These are phyloP conservation scores for Aspergillus hortae DNA, from an alignment of 2,329 filamentous ascomycete genomes.

Conservation along the genomic window DNA sequence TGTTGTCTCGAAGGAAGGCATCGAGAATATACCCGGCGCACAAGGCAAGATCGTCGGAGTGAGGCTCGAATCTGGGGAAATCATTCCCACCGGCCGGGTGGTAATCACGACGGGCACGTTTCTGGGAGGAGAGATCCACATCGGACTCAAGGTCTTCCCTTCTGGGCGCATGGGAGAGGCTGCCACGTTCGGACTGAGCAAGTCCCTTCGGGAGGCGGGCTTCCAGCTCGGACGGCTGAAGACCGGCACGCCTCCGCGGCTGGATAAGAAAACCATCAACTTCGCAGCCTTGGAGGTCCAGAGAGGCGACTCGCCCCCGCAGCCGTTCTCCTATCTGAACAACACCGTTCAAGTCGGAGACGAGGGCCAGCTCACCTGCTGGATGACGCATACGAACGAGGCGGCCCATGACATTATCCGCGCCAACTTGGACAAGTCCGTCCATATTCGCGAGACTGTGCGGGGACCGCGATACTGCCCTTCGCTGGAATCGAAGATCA, in stretches of 20 bases:
- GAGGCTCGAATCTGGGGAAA: slow-evolving; percentile 78
- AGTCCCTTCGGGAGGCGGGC: slow-evolving; percentile 80
- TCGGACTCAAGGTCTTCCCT: slow-evolving; percentile 78
- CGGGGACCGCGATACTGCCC: slow-evolving; percentile 94
- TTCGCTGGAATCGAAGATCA: slow-evolving; percentile 89
- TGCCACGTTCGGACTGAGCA: slow-evolving; percentile 87
- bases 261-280: slow-evolving; percentile 79
- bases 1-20: slow-evolving; percentile 60
- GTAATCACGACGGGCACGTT: slow-evolving; percentile 97
- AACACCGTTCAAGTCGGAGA: slow-evolving; percentile 64
- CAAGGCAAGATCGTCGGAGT: slow-evolving; percentile 79
- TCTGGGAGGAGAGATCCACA: slow-evolving; percentile 91
- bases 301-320: slow-evolving; percentile 76
- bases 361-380: slow-evolving; percentile 77
- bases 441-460: slow-evolving; percentile 93
- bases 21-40: slow-evolving; percentile 46
- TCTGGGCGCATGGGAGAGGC: slow-evolving; percentile 92
- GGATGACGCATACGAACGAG: slow-evolving; percentile 82
- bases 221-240: slow-evolving; percentile 88
- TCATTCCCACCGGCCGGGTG: slow-evolving; percentile 75
- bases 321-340: slow-evolving; percentile 90
- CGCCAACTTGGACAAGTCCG: slow-evolving; percentile 87
- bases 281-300: slow-evolving; percentile 70
- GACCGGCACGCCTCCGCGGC: slow-evolving; percentile 88
- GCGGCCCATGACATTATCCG: slow-evolving; percentile 79